phyloP scores from a whole-genome alignment of 345 rosid genomes.

The Lepidium didymum region DNA sequence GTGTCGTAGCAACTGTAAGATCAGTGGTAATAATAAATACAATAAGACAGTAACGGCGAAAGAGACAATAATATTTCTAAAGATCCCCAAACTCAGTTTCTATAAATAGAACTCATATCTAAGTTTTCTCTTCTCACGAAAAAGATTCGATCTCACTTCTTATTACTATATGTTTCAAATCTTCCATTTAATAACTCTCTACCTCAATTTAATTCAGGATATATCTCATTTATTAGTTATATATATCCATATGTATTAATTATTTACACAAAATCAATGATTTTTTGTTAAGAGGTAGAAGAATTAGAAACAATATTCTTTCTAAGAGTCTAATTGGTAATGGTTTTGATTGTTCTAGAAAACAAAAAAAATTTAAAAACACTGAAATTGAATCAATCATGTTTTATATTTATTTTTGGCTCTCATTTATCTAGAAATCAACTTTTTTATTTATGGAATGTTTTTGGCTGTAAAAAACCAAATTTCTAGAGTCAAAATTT shows the following conservation, averaged over 20 bases:
- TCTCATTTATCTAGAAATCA: no score
- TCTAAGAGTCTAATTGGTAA: no score
- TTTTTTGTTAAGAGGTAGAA: no score
- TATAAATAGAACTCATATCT: slow-evolving; percentile 22
- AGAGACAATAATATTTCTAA: slow-evolving; percentile 17
- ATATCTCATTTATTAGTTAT: background rate
- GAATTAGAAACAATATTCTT: no score
- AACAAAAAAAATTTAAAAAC: no score
- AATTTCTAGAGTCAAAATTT: no score
- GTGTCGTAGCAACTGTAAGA: slow-evolving; percentile 13
- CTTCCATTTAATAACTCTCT: slow-evolving; percentile 4
- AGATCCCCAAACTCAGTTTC: slow-evolving; percentile 27
- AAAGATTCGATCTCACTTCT: slow-evolving; percentile 32
- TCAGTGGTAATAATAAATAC: slow-evolving; percentile 23
- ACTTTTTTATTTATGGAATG: no score
- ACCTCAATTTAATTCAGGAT: background rate
- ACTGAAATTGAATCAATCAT: no score
- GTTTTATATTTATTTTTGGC: no score
- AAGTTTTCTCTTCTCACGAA: slow-evolving; percentile 58
- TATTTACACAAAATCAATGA: no score
- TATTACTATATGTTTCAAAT: background rate
- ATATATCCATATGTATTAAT: background rate
- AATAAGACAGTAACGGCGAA: slow-evolving; percentile 22
- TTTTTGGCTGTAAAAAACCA: no score
- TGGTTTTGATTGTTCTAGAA: no score